Evolutionary conservation across 805 yeast species (phyloP).

Genomic region (Metschnikowia drakensbergensis): DNA sequence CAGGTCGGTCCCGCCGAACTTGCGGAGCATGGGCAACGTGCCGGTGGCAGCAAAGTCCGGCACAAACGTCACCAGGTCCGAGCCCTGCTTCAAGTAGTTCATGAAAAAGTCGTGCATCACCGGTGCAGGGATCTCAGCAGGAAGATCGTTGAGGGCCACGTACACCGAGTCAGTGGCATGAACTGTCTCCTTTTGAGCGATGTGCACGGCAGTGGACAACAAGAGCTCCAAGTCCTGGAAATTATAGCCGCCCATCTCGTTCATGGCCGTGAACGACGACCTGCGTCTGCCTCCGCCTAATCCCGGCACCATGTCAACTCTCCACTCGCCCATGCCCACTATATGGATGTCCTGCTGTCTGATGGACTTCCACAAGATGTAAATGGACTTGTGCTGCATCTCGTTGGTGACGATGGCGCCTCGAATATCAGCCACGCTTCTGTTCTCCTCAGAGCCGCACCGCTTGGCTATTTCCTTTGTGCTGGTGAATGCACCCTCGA

Average conservation of each 20-base stretch:
- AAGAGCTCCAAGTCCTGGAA: slow-evolving; percentile 39
- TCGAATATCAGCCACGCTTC: slow-evolving; percentile 20
- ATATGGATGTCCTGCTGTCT: slow-evolving; percentile 19
- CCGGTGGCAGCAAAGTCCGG: slow-evolving; percentile 18
- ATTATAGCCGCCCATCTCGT: slow-evolving; percentile 39
- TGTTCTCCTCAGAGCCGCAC: slow-evolving; percentile 9
- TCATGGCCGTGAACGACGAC: slow-evolving; percentile 36
- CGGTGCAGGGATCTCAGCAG: slow-evolving; percentile 31
- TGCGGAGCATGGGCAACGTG: slow-evolving; percentile 34
- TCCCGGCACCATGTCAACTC: slow-evolving; percentile 23
- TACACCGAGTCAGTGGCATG: slow-evolving; percentile 14
- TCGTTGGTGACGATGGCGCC: slow-evolving; percentile 42
- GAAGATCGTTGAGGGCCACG: slow-evolving; percentile 32
- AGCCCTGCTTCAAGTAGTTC: slow-evolving; percentile 25
- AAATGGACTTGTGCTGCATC: slow-evolving; percentile 34
- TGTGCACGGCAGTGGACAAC: slow-evolving; percentile 27
- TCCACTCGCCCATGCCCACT: slow-evolving; percentile 36
- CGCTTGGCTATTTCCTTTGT: slow-evolving; percentile 9
- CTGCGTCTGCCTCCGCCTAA: slow-evolving; percentile 26
- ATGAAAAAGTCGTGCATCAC: slow-evolving; percentile 36
- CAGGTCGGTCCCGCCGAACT: slow-evolving; percentile 25
- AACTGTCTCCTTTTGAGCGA: slow-evolving; percentile 21
- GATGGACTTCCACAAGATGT: slow-evolving; percentile 31
- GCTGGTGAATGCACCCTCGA: slow-evolving; percentile 1
- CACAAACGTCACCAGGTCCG: slow-evolving; percentile 20